Percentiles rank a stretch among this genome's conserved stretches.
phyloP scores from a whole-genome alignment of 306 rosid genomes.

The Trifolium fragiferum region DNA sequence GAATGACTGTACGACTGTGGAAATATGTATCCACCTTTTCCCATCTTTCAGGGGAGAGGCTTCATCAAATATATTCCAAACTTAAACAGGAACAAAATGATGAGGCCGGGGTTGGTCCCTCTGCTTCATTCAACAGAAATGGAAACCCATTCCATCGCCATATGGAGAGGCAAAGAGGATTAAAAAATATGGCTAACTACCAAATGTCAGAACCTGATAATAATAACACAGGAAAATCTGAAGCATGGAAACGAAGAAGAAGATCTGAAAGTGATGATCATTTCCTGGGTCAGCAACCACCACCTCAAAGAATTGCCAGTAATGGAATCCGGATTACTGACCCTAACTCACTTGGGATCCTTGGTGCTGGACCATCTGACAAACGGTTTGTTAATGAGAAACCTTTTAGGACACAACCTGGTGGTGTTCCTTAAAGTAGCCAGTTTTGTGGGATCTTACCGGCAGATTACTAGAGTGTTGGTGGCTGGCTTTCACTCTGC shows the following conservation, averaged over 20 bases:
- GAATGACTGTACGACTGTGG: slow-evolving; percentile 96
- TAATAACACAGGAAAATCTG: slow-evolving; percentile 69
- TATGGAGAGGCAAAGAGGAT: slow-evolving; percentile 67
- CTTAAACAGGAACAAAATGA: slow-evolving; percentile 82
- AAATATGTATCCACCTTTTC: slow-evolving; percentile 95
- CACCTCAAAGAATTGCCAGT: slow-evolving; percentile 61
- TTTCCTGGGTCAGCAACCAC: slow-evolving; percentile 63
- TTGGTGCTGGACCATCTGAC: slow-evolving; percentile 96
- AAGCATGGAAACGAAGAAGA: slow-evolving; percentile 91
- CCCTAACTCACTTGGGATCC: slow-evolving; percentile 86
- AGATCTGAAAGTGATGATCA: slow-evolving; percentile 72
- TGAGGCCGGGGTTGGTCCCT: slow-evolving; percentile 77
- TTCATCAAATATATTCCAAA: slow-evolving; percentile 87
- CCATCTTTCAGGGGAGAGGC: slow-evolving; percentile 95
- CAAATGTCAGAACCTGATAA: slow-evolving; percentile 68
- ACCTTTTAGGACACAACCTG: slow-evolving; percentile 67
- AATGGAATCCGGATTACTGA: slow-evolving; percentile 66
- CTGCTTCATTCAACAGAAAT: slow-evolving; percentile 69
- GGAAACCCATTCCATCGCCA: slow-evolving; percentile 59
- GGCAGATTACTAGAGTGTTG: slow-evolving; percentile 54
- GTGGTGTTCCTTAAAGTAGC: slow-evolving; percentile 66
- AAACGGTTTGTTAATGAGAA: slow-evolving; percentile 66
- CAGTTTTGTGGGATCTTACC: slow-evolving; percentile 38
- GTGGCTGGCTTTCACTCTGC: slow-evolving; percentile 49
- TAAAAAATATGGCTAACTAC: slow-evolving; percentile 49